These are phyloP conservation scores for Cyanidiococcus yangmingshanensis DNA, from an alignment of 23 red algal genomes.

Conservation along the genomic window DNA sequence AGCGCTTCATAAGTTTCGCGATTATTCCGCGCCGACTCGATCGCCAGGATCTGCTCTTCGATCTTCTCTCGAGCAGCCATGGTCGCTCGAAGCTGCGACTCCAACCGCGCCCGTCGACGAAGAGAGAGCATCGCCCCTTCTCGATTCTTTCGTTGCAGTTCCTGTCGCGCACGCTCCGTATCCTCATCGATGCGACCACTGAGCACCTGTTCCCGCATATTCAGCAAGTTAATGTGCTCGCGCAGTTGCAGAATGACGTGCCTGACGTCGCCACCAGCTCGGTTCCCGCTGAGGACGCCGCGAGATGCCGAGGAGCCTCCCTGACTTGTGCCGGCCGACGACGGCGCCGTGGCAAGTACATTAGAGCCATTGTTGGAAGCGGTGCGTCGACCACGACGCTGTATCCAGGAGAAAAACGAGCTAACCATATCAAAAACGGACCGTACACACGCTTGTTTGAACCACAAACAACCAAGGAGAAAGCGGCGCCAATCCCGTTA, in stretches of 20 bases:
- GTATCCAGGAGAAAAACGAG: not conserved
- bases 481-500: no score
- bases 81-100: not conserved
- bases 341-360: not conserved
- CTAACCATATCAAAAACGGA: no score
- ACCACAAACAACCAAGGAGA: no score
- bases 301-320: not conserved
- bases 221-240: not conserved
- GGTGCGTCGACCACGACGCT: not conserved
- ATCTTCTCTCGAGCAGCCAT: not conserved
- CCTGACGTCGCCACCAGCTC: not conserved
- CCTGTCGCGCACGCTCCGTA: not conserved
- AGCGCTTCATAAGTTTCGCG: constrained; percentile 1
- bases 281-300: not conserved
- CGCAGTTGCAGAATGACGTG: not conserved
- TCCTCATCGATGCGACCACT: not conserved
- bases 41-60: constrained; percentile 18
- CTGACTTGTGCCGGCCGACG: not conserved
- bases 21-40: constrained; percentile 3
- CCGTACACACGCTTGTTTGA: no score
- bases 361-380: not conserved
- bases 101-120: not conserved
- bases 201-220: constrained; percentile 19
- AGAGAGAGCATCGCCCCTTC: not conserved
- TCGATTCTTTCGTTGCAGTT: not conserved